Conservation (phyloP, 345 rosid genomes). For the Heritiera littoralis region DNA sequence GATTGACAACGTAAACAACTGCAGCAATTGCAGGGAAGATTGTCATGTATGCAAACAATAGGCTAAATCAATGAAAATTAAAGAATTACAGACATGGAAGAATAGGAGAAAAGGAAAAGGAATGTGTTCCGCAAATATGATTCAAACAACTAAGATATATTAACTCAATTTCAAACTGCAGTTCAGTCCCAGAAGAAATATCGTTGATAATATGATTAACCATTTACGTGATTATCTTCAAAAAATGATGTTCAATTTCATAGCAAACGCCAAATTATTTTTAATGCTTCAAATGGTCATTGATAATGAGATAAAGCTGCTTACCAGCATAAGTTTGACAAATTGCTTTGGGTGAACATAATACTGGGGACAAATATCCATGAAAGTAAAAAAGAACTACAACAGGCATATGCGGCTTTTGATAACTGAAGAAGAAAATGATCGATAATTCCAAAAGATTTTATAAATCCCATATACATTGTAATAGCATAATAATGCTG, state of each 20-base stretch:
- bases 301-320: neutral
- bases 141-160: neutral
- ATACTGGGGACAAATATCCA: neutral
- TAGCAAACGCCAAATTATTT: neutral
- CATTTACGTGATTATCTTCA: neutral
- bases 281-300: neutral
- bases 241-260: neutral
- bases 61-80: neutral
- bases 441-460: neutral
- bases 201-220: neutral
- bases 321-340: neutral
- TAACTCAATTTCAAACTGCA: neutral
- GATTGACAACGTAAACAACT: conserved; percentile 1
- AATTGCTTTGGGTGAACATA: neutral
- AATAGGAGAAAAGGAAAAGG: neutral
- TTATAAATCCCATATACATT: neutral
- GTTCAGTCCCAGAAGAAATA: neutral
- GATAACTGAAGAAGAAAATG: neutral
- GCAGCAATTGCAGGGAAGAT: neutral
- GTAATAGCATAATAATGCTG: neutral
- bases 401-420: neutral
- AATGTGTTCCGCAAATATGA: neutral
- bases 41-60: neutral
- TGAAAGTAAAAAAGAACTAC: neutral
- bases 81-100: neutral